phyloP scores from a whole-genome alignment of 139 green algal genomes.

The Tetradesmus obliquus region DNA sequence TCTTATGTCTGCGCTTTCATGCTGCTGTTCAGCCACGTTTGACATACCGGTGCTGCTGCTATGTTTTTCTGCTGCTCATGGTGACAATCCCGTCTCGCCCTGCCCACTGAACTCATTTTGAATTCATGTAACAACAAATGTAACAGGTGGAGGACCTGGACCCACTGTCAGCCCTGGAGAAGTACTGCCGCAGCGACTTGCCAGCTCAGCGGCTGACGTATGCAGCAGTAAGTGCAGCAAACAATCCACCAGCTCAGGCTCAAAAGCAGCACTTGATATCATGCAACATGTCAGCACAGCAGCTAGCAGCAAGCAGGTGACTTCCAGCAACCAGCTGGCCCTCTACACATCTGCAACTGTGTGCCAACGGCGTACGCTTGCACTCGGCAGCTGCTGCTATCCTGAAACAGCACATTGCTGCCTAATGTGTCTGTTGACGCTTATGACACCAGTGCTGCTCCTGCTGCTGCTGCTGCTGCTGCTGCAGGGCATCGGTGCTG shows the following conservation, averaged over 20 bases:
- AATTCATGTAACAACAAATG: not conserved
- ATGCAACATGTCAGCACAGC: too few relatives aligned
- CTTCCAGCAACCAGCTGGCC: not conserved
- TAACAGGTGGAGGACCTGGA: slow-evolving; percentile 33
- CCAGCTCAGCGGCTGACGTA: slow-evolving; percentile 31
- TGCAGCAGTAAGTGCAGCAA: slow-evolving; percentile 29
- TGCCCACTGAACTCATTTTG: not conserved
- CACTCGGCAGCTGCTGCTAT: not conserved
- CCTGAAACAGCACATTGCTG: not conserved
- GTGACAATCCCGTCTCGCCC: not conserved
- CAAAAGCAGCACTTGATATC: not conserved
- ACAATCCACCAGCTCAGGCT: not conserved
- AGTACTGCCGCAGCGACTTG: slow-evolving; percentile 37
- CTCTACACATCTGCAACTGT: too few relatives aligned
- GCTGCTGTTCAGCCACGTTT: not conserved
- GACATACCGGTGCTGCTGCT: not conserved
- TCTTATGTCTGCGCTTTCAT: not conserved
- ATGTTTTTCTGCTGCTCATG: not conserved
- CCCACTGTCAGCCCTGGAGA: slow-evolving; percentile 26
- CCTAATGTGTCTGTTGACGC: not conserved
- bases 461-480: slow-evolving; percentile 13
- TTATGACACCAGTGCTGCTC: not conserved
- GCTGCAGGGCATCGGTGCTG: slow-evolving; percentile 39
- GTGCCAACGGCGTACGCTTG: not conserved
- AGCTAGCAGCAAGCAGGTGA: too few relatives aligned